These are phyloP conservation scores for Pythium monospermum DNA, from an alignment of 352 stramenopile species.

Conservation along the genomic window DNA sequence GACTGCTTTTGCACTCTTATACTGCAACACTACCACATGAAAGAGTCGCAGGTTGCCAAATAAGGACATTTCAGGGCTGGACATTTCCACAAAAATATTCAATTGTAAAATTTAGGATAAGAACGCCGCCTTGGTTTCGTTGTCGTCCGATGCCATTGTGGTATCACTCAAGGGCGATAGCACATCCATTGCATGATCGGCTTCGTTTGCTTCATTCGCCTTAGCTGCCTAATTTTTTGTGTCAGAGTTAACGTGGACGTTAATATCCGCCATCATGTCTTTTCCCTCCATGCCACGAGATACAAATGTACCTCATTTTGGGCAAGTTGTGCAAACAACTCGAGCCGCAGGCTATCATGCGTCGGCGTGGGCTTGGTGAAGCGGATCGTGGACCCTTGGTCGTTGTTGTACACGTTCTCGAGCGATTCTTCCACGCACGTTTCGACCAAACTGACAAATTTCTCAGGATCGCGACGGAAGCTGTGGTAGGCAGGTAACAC, in stretches of 20 bases:
- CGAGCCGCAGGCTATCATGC: slow-evolving; percentile 71
- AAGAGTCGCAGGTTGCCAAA: too few relatives aligned
- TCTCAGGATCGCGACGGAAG: slow-evolving; percentile 77
- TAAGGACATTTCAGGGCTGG: too few relatives aligned
- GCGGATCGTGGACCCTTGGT: slow-evolving; percentile 84
- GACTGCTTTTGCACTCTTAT: background rate
- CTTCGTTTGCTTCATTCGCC: slow-evolving; percentile 3
- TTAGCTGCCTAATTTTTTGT: too few relatives aligned
- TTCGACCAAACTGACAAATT: slow-evolving; percentile 89
- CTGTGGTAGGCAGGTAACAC: slow-evolving; percentile 20
- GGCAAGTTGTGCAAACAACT: slow-evolving; percentile 75
- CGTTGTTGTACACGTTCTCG: slow-evolving; percentile 91
- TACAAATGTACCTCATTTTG: slow-evolving; percentile 13
- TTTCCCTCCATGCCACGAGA: too few relatives aligned
- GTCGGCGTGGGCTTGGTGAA: slow-evolving; percentile 82
- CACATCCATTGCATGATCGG: slow-evolving; percentile 10
- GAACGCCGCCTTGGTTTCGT: slow-evolving; percentile 14
- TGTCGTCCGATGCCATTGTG: slow-evolving; percentile 8
- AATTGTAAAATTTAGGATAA: background rate
- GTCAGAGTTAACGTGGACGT: too few relatives aligned
- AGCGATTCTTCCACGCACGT: slow-evolving; percentile 92
- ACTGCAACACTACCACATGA: too few relatives aligned
- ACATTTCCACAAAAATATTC: too few relatives aligned
- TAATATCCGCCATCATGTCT: too few relatives aligned
- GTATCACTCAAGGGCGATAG: slow-evolving; percentile 12